A percentile compares a stretch with the other conserved stretches of the same genome.
Evolutionary conservation across 805 yeast genomes (phyloP).

Genomic region (Cyberlindnera amylophila): DNA sequence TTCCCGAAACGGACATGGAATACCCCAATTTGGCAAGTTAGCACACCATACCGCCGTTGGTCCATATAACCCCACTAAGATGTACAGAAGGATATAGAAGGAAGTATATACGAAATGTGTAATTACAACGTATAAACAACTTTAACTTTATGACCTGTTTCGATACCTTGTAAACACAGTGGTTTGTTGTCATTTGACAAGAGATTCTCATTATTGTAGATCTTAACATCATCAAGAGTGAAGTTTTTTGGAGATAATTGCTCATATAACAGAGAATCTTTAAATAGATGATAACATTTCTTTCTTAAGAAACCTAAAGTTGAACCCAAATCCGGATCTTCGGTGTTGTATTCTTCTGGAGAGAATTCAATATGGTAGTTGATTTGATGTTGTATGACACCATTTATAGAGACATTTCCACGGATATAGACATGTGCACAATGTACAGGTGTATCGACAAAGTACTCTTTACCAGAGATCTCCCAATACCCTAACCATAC

Average conservation of each 20-base stretch:
- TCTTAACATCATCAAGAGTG: conserved; percentile 32
- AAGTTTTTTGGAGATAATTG: conserved; percentile 19
- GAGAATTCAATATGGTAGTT: conserved; percentile 73
- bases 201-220: conserved; percentile 31
- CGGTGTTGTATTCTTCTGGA: conserved; percentile 64
- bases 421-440: conserved; percentile 65
- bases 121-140: conserved; percentile 20
- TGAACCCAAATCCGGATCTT: conserved; percentile 68
- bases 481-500: conserved; percentile 42
- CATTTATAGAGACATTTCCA: conserved; percentile 1
- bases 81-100: too few relatives aligned
- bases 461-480: conserved; percentile 54
- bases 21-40: too few relatives aligned
- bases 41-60: too few relatives aligned
- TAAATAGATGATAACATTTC: conserved; percentile 53
- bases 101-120: too few relatives aligned
- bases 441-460: conserved; percentile 70
- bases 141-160: conserved; percentile 47
- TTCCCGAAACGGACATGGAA: too few relatives aligned
- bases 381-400: conserved; percentile 29
- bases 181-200: conserved; percentile 40
- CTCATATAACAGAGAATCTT: conserved; percentile 36
- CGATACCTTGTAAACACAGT: conserved; percentile 48
- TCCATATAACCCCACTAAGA: too few relatives aligned
- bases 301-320: conserved; percentile 57